phyloP scores from a whole-genome alignment of 176 grass and related monocot genomes.

The Leersia perrieri region DNA sequence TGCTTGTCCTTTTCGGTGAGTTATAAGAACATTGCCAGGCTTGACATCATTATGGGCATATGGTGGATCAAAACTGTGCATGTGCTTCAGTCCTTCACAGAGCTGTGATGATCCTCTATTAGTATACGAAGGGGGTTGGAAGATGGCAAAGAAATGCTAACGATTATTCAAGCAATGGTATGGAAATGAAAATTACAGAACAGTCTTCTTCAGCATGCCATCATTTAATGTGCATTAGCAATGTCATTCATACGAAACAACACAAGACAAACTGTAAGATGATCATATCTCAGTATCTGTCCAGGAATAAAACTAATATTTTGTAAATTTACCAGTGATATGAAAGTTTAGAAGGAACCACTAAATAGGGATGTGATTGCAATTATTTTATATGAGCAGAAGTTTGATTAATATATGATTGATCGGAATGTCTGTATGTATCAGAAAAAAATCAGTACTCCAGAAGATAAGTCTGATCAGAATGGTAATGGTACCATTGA shows the following conservation, averaged over 20 bases:
- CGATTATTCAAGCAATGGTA: background rate
- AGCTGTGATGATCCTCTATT: constrained; percentile 45
- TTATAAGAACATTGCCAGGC: constrained; percentile 92
- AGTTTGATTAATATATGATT: too few species aligned
- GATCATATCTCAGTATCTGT: background rate
- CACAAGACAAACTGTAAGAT: background rate
- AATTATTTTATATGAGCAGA: too few species aligned
- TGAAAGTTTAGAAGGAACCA: background rate
- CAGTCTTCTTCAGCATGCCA: background rate
- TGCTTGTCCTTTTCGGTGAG: constrained; percentile 56
- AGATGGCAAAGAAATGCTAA: background rate
- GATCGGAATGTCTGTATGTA: background rate
- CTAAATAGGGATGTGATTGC: too few species aligned
- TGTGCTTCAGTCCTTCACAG: constrained; percentile 91
- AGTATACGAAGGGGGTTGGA: constrained; percentile 1
- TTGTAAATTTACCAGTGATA: background rate
- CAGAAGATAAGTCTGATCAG: background rate
- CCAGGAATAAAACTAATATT: background rate
- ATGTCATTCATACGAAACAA: background rate
- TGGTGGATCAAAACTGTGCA: constrained; percentile 88
- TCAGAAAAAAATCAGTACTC: background rate
- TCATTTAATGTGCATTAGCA: background rate
- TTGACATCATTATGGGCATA: constrained; percentile 98
- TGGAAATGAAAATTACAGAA: background rate
- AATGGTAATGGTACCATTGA: background rate